phyloP scores from a whole-genome alignment of 2,329 filamentous ascomycete species.

The Epichloe typhina region DNA sequence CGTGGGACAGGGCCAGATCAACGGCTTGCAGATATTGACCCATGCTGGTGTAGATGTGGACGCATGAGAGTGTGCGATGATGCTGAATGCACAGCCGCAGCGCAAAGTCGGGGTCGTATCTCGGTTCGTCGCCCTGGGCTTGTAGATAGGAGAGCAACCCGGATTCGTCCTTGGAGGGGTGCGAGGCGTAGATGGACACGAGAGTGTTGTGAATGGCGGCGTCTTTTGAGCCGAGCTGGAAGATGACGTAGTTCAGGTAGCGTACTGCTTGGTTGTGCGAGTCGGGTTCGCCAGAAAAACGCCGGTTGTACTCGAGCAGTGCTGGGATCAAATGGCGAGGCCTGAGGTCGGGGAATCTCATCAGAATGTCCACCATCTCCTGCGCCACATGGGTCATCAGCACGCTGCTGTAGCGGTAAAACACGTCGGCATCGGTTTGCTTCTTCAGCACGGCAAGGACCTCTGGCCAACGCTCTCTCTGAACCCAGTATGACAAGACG shows the following conservation, averaged over 20 bases:
- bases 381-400: slow-evolving; percentile 79
- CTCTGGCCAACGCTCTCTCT: slow-evolving; percentile 82
- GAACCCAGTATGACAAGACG: slow-evolving; percentile 92
- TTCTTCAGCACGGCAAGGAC: slow-evolving; percentile 81
- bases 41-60: slow-evolving; percentile 97
- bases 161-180: slow-evolving; percentile 70
- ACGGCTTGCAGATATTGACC: slow-evolving; percentile 88
- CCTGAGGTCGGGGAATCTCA: slow-evolving; percentile 77
- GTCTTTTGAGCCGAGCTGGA: slow-evolving; percentile 65
- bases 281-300: slow-evolving; percentile 48
- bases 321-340: slow-evolving; percentile 84
- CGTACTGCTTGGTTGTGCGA: slow-evolving; percentile 80
- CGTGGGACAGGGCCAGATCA: slow-evolving; percentile 78
- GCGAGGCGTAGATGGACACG: slow-evolving; percentile 87
- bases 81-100: slow-evolving; percentile 91
- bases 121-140: slow-evolving; percentile 72
- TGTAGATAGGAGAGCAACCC: slow-evolving; percentile 81
- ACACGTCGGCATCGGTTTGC: slow-evolving; percentile 83
- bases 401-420: slow-evolving; percentile 95
- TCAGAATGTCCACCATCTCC: slow-evolving; percentile 87
- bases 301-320: slow-evolving; percentile 83
- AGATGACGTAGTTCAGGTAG: slow-evolving; percentile 88
- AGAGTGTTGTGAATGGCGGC: slow-evolving; percentile 94
- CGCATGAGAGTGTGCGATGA: slow-evolving; percentile 81
- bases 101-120: slow-evolving; percentile 92